These are phyloP conservation scores for Cylindrotheca fusiformis DNA, from an alignment of 108 stramenopile species.

Conservation along the genomic window DNA sequence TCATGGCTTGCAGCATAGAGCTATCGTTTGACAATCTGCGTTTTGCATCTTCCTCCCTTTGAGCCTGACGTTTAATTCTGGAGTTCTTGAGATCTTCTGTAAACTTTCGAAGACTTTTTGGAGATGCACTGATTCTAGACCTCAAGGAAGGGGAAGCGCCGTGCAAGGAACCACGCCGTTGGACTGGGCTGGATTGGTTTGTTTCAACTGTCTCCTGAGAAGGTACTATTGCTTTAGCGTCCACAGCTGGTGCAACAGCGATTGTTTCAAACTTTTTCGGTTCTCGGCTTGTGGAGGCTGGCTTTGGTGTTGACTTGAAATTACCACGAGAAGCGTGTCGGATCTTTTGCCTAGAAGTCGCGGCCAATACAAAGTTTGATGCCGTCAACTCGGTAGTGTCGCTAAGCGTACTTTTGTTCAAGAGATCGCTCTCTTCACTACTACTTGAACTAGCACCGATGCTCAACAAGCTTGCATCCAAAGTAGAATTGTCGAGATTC, in stretches of 20 bases:
- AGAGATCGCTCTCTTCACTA: constrained; percentile 27
- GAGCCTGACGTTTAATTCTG: constrained; percentile 15
- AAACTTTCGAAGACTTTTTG: constrained; percentile 18
- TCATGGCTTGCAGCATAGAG: constrained; percentile 14
- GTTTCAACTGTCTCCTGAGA: not conserved
- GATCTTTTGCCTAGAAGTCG: constrained; percentile 28
- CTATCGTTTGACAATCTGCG: constrained; percentile 18
- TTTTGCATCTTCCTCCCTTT: constrained; percentile 16
- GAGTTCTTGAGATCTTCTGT: constrained; percentile 20
- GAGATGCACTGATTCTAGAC: constrained; percentile 14
- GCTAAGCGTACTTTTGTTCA: constrained; percentile 58
- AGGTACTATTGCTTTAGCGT: not conserved
- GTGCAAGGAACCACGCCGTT: not conserved
- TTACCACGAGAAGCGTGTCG: not conserved
- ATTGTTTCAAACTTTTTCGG: not conserved
- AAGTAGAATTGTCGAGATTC: not conserved
- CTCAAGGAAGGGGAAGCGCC: constrained; percentile 22
- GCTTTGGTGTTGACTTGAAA: no score
- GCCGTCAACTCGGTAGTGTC: constrained; percentile 82
- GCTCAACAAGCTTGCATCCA: constrained; percentile 37
- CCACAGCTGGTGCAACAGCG: not conserved
- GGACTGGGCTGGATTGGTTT: not conserved
- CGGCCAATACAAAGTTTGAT: constrained; percentile 60
- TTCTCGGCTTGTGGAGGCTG: no score
- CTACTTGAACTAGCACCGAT: constrained; percentile 23